A percentile compares a stretch with the other conserved stretches of the same genome.
Evolutionary conservation across 129 eudicot genomes (phyloP).

Genomic region (Centrapalus pauciflorus): DNA sequence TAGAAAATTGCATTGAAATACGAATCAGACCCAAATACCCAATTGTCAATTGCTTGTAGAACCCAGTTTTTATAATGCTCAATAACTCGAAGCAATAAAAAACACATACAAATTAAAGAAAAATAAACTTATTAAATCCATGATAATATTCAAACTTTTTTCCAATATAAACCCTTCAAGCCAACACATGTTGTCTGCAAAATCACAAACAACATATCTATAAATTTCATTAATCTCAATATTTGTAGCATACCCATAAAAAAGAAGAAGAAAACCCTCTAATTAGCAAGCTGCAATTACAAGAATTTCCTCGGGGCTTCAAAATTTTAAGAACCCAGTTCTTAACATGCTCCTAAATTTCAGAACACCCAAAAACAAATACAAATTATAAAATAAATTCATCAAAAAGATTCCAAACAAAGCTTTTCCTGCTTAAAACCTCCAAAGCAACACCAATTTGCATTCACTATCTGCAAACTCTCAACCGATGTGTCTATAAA

Average conservation of each 20-base stretch:
- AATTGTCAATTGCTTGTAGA: background rate
- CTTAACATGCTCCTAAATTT: background rate
- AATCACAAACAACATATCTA: background rate
- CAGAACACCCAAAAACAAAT: background rate
- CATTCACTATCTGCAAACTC: background rate
- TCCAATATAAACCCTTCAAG: background rate
- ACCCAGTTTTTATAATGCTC: background rate
- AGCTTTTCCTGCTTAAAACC: background rate
- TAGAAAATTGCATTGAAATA: background rate
- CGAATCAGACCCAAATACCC: conserved; percentile 8
- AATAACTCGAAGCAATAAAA: background rate
- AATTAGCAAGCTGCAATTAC: background rate
- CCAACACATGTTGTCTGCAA: background rate
- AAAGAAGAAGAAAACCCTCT: background rate
- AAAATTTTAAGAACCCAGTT: background rate
- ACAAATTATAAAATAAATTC: background rate
- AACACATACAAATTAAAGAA: background rate
- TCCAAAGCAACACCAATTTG: background rate
- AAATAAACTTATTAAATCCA: background rate
- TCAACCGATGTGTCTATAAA: background rate
- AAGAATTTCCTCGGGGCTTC: background rate
- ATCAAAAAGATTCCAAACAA: background rate
- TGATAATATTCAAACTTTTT: too few relatives aligned
- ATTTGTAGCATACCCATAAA: background rate
- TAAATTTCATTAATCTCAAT: background rate